Conservation (phyloP, 140 eudicot species). For the Anethum foeniculum region DNA sequence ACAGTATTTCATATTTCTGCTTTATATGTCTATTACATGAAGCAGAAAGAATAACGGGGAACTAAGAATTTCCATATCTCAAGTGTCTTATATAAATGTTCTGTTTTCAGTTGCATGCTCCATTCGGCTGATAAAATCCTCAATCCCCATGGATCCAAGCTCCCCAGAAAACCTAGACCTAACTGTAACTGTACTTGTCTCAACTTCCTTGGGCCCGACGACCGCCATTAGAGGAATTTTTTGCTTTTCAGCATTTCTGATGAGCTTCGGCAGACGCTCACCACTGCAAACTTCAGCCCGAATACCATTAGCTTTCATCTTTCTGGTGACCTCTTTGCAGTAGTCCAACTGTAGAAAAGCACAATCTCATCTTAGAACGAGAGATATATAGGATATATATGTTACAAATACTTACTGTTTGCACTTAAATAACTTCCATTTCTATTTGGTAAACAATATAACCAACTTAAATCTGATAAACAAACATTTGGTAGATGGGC, state of each 20-base stretch:
- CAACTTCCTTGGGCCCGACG: constrained; percentile 88
- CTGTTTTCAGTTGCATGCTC: constrained; percentile 50
- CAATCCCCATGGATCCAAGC: constrained; percentile 61
- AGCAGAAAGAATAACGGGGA: not conserved
- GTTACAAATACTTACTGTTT: not conserved
- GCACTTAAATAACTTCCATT: not conserved
- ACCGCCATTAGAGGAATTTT: constrained; percentile 93
- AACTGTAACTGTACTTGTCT: constrained; percentile 66
- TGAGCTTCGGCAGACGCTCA: constrained; percentile 77
- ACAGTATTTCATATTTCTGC: not conserved
- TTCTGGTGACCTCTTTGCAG: constrained; percentile 56
- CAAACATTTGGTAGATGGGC: too few relatives aligned
- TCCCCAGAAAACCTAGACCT: constrained; percentile 93
- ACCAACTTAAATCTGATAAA: not conserved
- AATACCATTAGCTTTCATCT: constrained; percentile 56
- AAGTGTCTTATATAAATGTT: constrained; percentile 43
- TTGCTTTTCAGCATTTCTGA: constrained; percentile 81
- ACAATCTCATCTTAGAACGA: not conserved
- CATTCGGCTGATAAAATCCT: constrained; percentile 50
- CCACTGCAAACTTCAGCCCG: constrained; percentile 90
- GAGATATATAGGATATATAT: not conserved
- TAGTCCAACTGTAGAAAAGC: constrained; percentile 47
- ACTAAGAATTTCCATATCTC: not conserved
- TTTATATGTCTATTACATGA: not conserved
- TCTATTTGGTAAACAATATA: not conserved